phyloP scores from a whole-genome alignment of 352 stramenopile species.

The Phytopythium litorale region DNA sequence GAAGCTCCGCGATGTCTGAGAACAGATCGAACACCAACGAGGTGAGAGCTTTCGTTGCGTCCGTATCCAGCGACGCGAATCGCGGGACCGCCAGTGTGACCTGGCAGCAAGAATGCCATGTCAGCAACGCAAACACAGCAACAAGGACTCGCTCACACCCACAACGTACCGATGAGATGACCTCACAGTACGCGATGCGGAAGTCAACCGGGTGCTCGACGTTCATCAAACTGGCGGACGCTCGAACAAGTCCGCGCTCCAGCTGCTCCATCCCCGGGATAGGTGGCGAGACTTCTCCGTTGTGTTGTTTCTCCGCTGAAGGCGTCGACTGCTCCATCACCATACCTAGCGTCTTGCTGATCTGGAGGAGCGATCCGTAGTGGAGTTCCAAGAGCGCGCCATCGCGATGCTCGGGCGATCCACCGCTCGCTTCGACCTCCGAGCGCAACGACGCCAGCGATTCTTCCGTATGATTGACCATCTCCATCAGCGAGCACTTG shows the following conservation, averaged over 20 bases:
- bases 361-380: conserved; percentile 27
- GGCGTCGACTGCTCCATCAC: conserved; percentile 14
- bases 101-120: background rate
- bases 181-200: conserved; percentile 30
- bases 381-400: conserved; percentile 1
- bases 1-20: conserved; percentile 20
- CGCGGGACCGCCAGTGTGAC: background rate
- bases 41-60: conserved; percentile 18
- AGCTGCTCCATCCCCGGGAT: background rate
- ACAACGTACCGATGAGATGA: conserved; percentile 30
- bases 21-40: conserved; percentile 40
- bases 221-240: conserved; percentile 17
- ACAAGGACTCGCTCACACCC: background rate
- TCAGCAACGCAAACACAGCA: background rate
- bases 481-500: conserved; percentile 33
- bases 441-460: conserved; percentile 11
- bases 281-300: background rate
- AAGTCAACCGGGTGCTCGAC: conserved; percentile 30
- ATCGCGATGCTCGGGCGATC: background rate
- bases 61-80: conserved; percentile 14
- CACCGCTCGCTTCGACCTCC: conserved; percentile 1
- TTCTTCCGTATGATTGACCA: conserved; percentile 24
- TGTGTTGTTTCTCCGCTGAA: conserved; percentile 7
- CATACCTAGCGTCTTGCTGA: conserved; percentile 18
- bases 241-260: background rate